These are phyloP conservation scores for Cladosporium halotolerans DNA, from an alignment of 2,329 filamentous ascomycete genomes.

Conservation along the genomic window DNA sequence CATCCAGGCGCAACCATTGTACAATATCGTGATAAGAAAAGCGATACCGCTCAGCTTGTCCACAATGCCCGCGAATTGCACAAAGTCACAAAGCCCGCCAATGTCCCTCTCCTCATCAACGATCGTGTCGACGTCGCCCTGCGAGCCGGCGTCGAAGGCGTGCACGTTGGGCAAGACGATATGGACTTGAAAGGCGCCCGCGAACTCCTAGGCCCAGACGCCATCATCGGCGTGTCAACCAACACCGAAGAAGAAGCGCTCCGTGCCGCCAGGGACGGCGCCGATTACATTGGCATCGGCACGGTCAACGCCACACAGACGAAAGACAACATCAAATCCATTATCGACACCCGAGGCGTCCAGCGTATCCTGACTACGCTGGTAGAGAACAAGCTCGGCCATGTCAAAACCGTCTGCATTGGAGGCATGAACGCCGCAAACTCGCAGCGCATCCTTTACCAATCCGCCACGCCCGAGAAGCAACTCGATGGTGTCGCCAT, in stretches of 20 bases:
- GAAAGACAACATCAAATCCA: constrained; percentile 79
- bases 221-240: constrained; percentile 87
- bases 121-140: constrained; percentile 86
- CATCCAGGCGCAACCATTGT: constrained; percentile 66
- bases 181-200: constrained; percentile 65
- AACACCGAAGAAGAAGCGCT: constrained; percentile 67
- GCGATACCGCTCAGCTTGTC: constrained; percentile 66
- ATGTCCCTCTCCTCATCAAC: constrained; percentile 82
- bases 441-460: constrained; percentile 65
- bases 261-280: constrained; percentile 65
- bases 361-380: constrained; percentile 61
- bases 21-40: constrained; percentile 84
- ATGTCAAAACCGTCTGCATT: constrained; percentile 70
- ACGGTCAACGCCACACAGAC: constrained; percentile 82
- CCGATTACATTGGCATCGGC: constrained; percentile 85
- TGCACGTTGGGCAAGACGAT: constrained; percentile 93
- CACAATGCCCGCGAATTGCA: constrained; percentile 67
- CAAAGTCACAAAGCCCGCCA: constrained; percentile 57
- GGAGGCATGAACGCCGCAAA: constrained; percentile 80
- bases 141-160: constrained; percentile 80
- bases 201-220: constrained; percentile 62
- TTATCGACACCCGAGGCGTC: constrained; percentile 68
- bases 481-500: constrained; percentile 75
- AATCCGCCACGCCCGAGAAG: constrained; percentile 54
- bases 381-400: constrained; percentile 34